Evolutionary conservation across 2,329 filamentous ascomycete species (phyloP).

Genomic region (Aphanocladium album): DNA sequence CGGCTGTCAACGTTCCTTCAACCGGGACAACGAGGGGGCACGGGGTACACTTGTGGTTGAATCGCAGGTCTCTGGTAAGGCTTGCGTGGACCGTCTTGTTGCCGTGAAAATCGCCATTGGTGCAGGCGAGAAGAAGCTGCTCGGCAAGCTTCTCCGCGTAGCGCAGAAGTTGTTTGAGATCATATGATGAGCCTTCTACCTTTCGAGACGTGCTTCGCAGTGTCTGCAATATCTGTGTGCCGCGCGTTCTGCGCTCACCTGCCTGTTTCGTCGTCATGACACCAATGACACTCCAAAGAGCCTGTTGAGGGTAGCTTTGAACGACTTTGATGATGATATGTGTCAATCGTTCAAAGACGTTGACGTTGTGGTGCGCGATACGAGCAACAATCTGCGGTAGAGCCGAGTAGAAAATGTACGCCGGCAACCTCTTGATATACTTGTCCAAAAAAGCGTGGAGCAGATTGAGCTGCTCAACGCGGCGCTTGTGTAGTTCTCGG

Average conservation of each 20-base stretch:
- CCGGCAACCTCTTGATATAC: slow-evolving; percentile 66
- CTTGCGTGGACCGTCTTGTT: slow-evolving; percentile 66
- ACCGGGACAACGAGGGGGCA: slow-evolving; percentile 85
- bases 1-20: slow-evolving; percentile 77
- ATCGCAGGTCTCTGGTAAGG: slow-evolving; percentile 70
- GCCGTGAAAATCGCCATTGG: slow-evolving; percentile 66
- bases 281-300: slow-evolving; percentile 84
- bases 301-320: slow-evolving; percentile 79
- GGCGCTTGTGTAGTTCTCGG: slow-evolving; percentile 46
- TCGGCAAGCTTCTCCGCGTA: slow-evolving; percentile 80
- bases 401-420: slow-evolving; percentile 75
- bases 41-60: slow-evolving; percentile 78
- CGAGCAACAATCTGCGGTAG: slow-evolving; percentile 93
- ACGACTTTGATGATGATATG: slow-evolving; percentile 85
- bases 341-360: slow-evolving; percentile 72
- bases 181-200: slow-evolving; percentile 45
- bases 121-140: slow-evolving; percentile 74
- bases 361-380: slow-evolving; percentile 77
- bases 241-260: slow-evolving; percentile 56
- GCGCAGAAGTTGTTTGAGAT: slow-evolving; percentile 66
- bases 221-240: slow-evolving; percentile 46
- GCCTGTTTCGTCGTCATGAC: slow-evolving; percentile 75
- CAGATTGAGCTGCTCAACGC: slow-evolving; percentile 61
- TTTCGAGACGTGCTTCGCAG: slow-evolving; percentile 46
- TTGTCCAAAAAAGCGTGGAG: slow-evolving; percentile 75